Evolutionary conservation across 129 eudicot species (phyloP).

Genomic region (Chrysanthemum makinoi): DNA sequence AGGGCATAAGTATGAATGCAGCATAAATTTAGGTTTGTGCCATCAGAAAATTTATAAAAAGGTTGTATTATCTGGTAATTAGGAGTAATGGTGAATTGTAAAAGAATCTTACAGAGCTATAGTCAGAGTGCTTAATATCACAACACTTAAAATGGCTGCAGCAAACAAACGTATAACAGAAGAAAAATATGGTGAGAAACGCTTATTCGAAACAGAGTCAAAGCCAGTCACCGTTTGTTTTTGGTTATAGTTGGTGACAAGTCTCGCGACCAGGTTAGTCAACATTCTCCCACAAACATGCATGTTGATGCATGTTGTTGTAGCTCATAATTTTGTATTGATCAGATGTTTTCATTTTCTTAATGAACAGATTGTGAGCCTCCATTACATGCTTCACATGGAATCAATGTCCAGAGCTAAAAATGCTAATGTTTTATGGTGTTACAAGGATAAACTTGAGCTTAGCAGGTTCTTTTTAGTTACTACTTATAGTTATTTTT

Average conservation of each 20-base stretch:
- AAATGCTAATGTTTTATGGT: conserved; percentile 63
- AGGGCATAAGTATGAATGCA: too few species aligned
- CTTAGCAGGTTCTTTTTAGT: conserved; percentile 53
- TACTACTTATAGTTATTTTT: too few species aligned
- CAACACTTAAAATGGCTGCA: too few species aligned
- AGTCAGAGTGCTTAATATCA: conserved; percentile 58
- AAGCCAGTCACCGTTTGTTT: conserved; percentile 65
- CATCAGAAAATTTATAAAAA: not conserved
- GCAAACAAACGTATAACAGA: too few species aligned
- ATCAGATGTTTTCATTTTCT: too few species aligned
- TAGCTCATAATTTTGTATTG: too few species aligned
- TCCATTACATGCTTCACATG: conserved; percentile 44
- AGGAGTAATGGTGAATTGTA: not conserved
- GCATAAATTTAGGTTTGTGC: too few species aligned
- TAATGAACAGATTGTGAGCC: too few species aligned
- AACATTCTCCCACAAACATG: not conserved
- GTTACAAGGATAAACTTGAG: conserved; percentile 76
- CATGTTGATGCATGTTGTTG: too few species aligned
- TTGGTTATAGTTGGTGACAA: conserved; percentile 79
- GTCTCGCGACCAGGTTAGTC: conserved; percentile 56
- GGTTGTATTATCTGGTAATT: not conserved
- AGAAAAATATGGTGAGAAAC: conserved; percentile 18
- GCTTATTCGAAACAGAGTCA: conserved; percentile 75
- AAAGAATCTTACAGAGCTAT: conserved; percentile 77
- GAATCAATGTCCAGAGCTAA: conserved; percentile 38